Base-by-base conservation (phyloP, 2,329 filamentous ascomycete species). In the Fusarium foetens region DNA sequence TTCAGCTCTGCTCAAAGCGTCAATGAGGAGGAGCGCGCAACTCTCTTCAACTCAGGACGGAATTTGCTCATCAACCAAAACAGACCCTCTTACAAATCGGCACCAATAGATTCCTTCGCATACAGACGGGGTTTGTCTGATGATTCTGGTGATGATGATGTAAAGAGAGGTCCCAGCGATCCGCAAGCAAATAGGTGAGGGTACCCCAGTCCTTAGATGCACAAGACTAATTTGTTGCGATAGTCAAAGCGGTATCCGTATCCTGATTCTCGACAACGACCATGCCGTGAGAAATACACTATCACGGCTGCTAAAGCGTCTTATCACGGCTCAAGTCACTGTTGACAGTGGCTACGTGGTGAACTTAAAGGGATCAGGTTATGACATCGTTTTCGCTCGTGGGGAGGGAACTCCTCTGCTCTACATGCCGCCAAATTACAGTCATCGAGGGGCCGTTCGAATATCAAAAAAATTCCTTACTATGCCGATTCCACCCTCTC, bases 261-360 rank as follows among this genome's bases (percentile, higher is more conserved):
- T 52, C 33, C 19, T 52, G 6, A 52, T 52, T 25, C 48, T 52
- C 1, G 48, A 52, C 23, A 52, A 35, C 0, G n/a, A 52, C 5
- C 12, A 52, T 27, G 3, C n/a, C 6, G n/a, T 36, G 17, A 7
- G 6, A 9, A 8, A 21, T 16, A 6, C 4, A 1, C 23, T 52
- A 8, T 5, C 31, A 6, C 0, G 1, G 33, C 31, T 27, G n/a
- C 13, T 52, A 0, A 6, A 16, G 0, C 0, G 3, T 21, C 6
- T 12, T 6, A 12, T 21, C 6, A 0, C 17, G 1, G 48, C 48
- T 10, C 3, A 4, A 11, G 33, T 52, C n/a, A 52, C 31, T 27
- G 23, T 52, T 3, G 31, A 52, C 3, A 21, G n/a, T 36, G 48
- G 17, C 13, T 27, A 52, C 9, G 13, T 21, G 9, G 23, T 36